Base-by-base conservation (phyloP, 2,329 filamentous ascomycete species). In the Westerdykella sp. region DNA sequence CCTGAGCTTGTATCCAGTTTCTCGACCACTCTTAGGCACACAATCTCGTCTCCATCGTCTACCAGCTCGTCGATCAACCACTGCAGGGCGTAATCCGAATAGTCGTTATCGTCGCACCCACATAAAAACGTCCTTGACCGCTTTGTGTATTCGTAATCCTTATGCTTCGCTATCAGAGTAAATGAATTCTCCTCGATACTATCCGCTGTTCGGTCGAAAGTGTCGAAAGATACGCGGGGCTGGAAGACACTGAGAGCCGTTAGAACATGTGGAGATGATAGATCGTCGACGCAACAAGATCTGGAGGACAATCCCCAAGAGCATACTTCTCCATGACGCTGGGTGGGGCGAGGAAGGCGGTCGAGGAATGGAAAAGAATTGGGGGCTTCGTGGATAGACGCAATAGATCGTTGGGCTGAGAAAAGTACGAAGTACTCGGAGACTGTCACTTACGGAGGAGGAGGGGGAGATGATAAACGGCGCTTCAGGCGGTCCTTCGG, bases 31-130 rank as follows among this genome's bases (percentile, higher is more conserved):
- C 87, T 79, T 39, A 96, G 78, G 67, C 90, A 96, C 7, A 96
- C 85, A 44, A 96, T 84, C 67, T 95, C 88, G 62, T 96, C 90
- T 14, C 90, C 89, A 59, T 95, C 90, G 57, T 95, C 89, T 34
- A 95, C 87, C 43, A 95, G 76, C 68, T 95, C 88, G 57, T 94
- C 87, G 32, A 96, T 79, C 40, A 95, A 76, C 89, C 89, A 96
- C 66, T 94, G 87, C 14, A 96, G 74, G 13, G 90, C 90, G 67
- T 91, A 93, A 49, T 95, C 87, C 6, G 88, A 95, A 67, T 95
- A 95, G 45, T 87, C 80, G 56, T 95, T 89, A 58, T 91, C 86
- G 67, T 95, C 90, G 14, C 90, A 85, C 15, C 90, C 90, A 50
- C 90, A 91, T 62, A 96, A 81, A 57, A 95, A 95, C 7, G 87